Evolutionary conservation across 148 eudicot genomes (phyloP), one percentile per base, ranked within the genome.

Genomic region (Camellia japonica): DNA sequence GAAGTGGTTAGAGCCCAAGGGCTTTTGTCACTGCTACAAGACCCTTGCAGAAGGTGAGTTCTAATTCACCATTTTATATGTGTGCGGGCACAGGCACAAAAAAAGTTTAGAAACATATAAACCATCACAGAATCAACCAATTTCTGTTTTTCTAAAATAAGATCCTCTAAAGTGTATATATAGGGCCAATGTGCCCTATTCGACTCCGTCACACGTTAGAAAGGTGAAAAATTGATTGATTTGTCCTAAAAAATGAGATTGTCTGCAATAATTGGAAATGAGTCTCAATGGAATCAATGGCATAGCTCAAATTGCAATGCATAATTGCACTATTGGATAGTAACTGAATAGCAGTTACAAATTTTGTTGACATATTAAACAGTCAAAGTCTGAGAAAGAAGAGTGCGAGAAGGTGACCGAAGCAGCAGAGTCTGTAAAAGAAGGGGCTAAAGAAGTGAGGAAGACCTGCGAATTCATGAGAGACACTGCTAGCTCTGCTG

Each of bases 341-440:
- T 30, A 30, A 30, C 38, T 30, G 38, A 30, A 30, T 0, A 30
- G 1, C 38, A 30, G 38, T 30, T 30, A 30, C 38, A 30, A 30
- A 14, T 11, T 69, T 3, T 4, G 5, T 16, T 38, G 76, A 0
- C 71, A 77, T 61, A 78, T 74, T 16, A 51, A 79, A 41, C 74
- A 79, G 85, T 73, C 76, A 20, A 67, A 86, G 69, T 83, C 79
- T 60, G 88, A 85, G 79, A 82, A 88, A 84, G 86, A 91, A 69
- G 80, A 87, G 47, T 71, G 85, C 65, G 64, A 70, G 74, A 87
- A 84, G 84, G 84, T 87, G 1, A 82, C 79, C 54, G 86, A 91
- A 56, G 86, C 92, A 19, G 89, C 94, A 1, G 84, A 89, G 38
- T 76, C 90, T 13, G 81, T 91, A 6, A 88, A 86, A 75, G 89